A percentile compares a stretch with the other conserved stretches of the same genome.
Evolutionary conservation across 2,329 filamentous ascomycete species (phyloP).

Genomic region (Aphanocladium album): DNA sequence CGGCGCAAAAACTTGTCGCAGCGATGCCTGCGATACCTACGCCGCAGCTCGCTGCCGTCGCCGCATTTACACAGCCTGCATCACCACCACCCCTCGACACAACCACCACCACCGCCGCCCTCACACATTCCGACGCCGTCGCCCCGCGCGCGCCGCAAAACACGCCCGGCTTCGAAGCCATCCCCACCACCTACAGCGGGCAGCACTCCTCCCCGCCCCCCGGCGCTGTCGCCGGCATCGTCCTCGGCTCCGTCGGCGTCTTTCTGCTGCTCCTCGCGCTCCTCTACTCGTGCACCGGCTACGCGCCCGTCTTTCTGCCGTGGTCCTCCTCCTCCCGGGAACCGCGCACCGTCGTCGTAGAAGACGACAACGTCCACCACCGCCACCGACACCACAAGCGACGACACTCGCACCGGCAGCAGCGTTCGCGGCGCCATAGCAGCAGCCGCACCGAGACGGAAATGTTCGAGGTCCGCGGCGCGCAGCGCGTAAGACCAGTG

Average conservation of each 20-base stretch:
- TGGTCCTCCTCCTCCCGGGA: slow-evolving; percentile 17
- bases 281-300: slow-evolving; percentile 44
- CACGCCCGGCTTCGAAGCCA: slow-evolving; percentile 21
- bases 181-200: slow-evolving; percentile 32
- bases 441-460: slow-evolving; percentile 20
- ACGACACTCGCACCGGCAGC: slow-evolving; percentile 12
- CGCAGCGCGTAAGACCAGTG: slow-evolving; percentile 18
- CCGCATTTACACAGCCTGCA: background rate
- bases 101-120: background rate
- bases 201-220: slow-evolving; percentile 33
- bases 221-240: slow-evolving; percentile 39
- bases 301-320: slow-evolving; percentile 30
- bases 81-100: background rate
- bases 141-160: slow-evolving; percentile 9
- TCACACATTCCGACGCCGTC: background rate
- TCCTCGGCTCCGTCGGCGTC: slow-evolving; percentile 41
- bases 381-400: slow-evolving; percentile 11
- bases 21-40: background rate
- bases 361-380: background rate
- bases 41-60: background rate
- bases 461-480: slow-evolving; percentile 25
- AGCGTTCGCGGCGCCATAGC: slow-evolving; percentile 11
- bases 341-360: slow-evolving; percentile 7
- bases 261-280: slow-evolving; percentile 50
- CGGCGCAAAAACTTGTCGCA: no score